These are phyloP conservation scores for Cucurbita argyrosperma DNA, from an alignment of 306 rosid genomes.

Conservation along the genomic window DNA sequence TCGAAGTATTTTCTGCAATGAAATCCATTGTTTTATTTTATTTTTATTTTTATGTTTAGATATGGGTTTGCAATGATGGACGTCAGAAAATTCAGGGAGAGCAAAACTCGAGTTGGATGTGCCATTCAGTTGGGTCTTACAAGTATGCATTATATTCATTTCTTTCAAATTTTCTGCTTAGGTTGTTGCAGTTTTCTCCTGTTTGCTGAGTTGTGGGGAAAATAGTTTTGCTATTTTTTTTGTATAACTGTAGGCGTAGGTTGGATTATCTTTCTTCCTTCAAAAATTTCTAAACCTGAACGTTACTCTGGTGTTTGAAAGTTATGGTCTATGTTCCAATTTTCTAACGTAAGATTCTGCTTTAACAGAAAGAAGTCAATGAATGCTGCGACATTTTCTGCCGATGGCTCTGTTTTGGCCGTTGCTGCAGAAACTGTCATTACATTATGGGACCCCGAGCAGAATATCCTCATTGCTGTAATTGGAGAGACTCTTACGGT, in stretches of 20 bases:
- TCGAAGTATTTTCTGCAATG: not conserved
- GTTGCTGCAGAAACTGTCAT: constrained; percentile 81
- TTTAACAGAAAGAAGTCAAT: constrained; percentile 64
- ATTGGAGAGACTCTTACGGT: constrained; percentile 61
- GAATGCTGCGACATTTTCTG: constrained; percentile 79
- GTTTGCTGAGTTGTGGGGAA: not conserved
- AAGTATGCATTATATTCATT: constrained; percentile 37
- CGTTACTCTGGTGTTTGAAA: not conserved
- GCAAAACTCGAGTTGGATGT: constrained; percentile 68
- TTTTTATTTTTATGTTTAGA: constrained; percentile 26
- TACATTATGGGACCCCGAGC: constrained; percentile 89
- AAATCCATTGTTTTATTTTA: constrained; percentile 1
- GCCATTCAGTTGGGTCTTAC: constrained; percentile 91
- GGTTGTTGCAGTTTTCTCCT: not conserved
- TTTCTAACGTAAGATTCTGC: constrained; percentile 5
- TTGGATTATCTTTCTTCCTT: not conserved
- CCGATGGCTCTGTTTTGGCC: constrained; percentile 89
- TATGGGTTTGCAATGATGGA: constrained; percentile 64
- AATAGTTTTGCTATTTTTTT: not conserved
- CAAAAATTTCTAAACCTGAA: not conserved
- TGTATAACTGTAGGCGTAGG: not conserved
- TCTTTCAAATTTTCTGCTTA: constrained; percentile 2
- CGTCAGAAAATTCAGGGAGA: constrained; percentile 26
- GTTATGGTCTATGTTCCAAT: not conserved
- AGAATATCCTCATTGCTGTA: constrained; percentile 66